phyloP scores from a whole-genome alignment of 352 stramenopile species.

The Phytophthora pluvialis region DNA sequence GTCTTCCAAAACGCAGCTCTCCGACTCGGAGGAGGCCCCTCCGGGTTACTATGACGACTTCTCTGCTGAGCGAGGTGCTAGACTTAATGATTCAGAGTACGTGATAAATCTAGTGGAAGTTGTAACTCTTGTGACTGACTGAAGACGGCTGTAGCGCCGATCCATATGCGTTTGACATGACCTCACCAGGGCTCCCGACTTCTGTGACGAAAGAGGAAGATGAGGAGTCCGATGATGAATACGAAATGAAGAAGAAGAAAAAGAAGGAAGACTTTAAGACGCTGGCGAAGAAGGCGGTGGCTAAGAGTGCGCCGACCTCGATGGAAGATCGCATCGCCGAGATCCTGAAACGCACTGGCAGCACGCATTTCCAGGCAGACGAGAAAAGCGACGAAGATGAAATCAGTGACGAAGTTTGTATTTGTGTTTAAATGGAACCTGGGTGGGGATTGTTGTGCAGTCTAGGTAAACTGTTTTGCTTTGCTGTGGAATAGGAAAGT shows the following conservation, averaged over 20 bases:
- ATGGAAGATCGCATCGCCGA: constrained; percentile 79
- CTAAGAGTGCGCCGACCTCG: constrained; percentile 36
- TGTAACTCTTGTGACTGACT: constrained; percentile 15
- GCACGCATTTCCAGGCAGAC: constrained; percentile 39
- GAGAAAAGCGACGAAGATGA: constrained; percentile 36
- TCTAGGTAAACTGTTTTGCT: neutral
- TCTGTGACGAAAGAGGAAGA: constrained; percentile 34
- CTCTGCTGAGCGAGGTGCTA: constrained; percentile 15
- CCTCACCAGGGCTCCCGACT: constrained; percentile 28
- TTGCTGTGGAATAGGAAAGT: constrained; percentile 12
- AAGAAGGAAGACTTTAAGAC: constrained; percentile 38
- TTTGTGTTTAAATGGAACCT: neutral
- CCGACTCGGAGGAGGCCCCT: constrained; percentile 60
- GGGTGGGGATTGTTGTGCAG: neutral
- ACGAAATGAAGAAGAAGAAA: constrained; percentile 34
- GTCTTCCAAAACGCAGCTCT: constrained; percentile 36
- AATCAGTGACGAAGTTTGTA: constrained; percentile 24
- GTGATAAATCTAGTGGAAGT: constrained; percentile 7
- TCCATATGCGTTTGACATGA: constrained; percentile 81
- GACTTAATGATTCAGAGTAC: constrained; percentile 32
- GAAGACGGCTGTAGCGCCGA: constrained; percentile 43
- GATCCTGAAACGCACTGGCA: constrained; percentile 83
- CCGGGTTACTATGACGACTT: constrained; percentile 61
- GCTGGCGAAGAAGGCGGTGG: constrained; percentile 35
- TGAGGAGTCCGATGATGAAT: constrained; percentile 26